Base-by-base conservation (phyloP, 805 yeast species). In the Candida verbasci region DNA sequence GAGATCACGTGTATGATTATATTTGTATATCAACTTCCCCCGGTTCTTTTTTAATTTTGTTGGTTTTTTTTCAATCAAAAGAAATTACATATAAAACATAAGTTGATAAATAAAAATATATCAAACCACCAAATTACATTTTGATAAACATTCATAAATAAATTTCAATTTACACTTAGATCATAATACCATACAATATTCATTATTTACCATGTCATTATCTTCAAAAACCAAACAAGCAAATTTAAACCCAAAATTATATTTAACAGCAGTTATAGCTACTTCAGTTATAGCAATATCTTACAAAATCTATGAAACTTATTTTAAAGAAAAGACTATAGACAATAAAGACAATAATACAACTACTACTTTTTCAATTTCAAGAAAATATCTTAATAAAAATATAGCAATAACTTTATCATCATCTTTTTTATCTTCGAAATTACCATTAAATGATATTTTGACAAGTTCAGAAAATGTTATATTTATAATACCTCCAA, bases 401-500 rank as follows among this genome's bases (percentile, higher is more conserved):
- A 50, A 60, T 15, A 62, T 67, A 23, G 71, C 68, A 5, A 53
- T 67, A 44, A 67, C 72, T 7, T 56, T 67, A 29, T 64, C 68
- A 31, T 65, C 65, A 35, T 58, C 68, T 20, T 61, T 67, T n/a
- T 48, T 67, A 40, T 56, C 52, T 36, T 53, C 61, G 31, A 47
- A 54, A 32, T 47, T 65, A 18, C 72, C 71, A 3, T 52, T 67
- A 35, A 49, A 59, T 38, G 70, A 66, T 15, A 65, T 66, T 12
- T 49, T 67, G 30, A 60, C 56, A 21, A 17, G 26, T 4, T 48
- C 60, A 2, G 66, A 61, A 21, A 67, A 67, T 43, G 65, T 67
- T 25, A 62, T 68, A 6, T 67, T 67, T 44, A 67, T 67, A 32
- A 55, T 67, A 20, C 72, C 73, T 5, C 73, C 73, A 3, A 58